Evolutionary conservation across 441 rosid species (phyloP), one percentile per base, ranked within the genome.

Genomic region (Erodium texanum): DNA sequence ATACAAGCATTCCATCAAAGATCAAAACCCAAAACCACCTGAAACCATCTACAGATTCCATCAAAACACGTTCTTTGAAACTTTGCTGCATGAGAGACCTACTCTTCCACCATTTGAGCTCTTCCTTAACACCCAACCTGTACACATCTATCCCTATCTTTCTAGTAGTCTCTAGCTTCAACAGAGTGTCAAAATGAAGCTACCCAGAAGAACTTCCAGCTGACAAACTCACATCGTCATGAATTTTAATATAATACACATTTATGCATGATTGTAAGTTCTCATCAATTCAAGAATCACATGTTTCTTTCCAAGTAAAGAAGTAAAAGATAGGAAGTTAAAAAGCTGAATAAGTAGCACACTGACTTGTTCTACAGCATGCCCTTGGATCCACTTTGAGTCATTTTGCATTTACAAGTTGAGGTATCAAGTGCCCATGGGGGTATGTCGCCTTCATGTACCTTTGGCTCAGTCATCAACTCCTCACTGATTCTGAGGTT

Each of bases 401-500:
- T 32, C 36, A 32, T 32, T 32, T 32, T 32, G 36, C 36, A 32
- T 2, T 32, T 32, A 32, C 36, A 32, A 7, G 36, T 32, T 32
- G 36, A 32, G 36, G 36, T 32, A 32, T 32, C 0, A 5, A 32
- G 36, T 5, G 7, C 36, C 36, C 3, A 2, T 27, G 29, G 29
- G 29, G 29, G 29, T 27, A 27, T n/a, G n/a, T n/a, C n/a, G n/a
- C n/a, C n/a, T n/a, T n/a, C 36, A 32, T 32, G 36, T 41, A 10
- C 15, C 50, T 41, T 41, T 41, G 50, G 24, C 58, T 70, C 69
- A 19, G 50, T 32, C 9, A 18, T 58, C 73, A 89, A 78, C 87
- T 88, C 78, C 74, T 83, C 71, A 87, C 93, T 27, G 86, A 86
- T 75, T 89, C 96, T 0, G 96, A 86, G 75, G 74, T 86, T 67